Conservation (phyloP, 352 stramenopile genomes). For the Salisapilia sapeloensis region DNA sequence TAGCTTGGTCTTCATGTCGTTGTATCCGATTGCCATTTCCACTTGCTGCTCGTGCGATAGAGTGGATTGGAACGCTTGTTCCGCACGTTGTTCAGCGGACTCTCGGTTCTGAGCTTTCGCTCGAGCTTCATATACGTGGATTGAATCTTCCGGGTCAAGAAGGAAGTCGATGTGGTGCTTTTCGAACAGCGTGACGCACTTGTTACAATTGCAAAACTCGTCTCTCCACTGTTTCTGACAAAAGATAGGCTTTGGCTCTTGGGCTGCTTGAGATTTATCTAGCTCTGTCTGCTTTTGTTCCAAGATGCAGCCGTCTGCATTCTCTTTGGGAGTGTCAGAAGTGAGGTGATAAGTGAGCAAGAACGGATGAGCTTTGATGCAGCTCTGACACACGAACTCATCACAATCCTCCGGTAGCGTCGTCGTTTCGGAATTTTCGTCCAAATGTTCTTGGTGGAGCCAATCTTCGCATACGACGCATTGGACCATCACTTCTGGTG, state of each 20-base stretch:
- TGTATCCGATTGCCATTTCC: slow-evolving; percentile 55
- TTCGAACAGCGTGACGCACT: slow-evolving; percentile 29
- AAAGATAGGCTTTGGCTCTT: slow-evolving; percentile 20
- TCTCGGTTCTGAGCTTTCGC: slow-evolving; percentile 14
- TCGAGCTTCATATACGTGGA: slow-evolving; percentile 44
- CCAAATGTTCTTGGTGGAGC: slow-evolving; percentile 49
- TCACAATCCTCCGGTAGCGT: slow-evolving; percentile 23
- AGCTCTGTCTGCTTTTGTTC: slow-evolving; percentile 14
- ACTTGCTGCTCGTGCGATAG: slow-evolving; percentile 57
- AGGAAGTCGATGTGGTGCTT: slow-evolving; percentile 35
- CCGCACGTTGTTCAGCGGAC: slow-evolving; percentile 15
- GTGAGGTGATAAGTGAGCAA: slow-evolving; percentile 33
- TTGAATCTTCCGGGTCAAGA: slow-evolving; percentile 33
- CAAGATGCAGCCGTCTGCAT: slow-evolving; percentile 10
- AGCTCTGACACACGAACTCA: slow-evolving; percentile 44
- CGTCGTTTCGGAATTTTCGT: neutral
- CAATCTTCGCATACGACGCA: slow-evolving; percentile 67
- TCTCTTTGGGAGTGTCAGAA: neutral
- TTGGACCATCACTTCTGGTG: slow-evolving; percentile 50
- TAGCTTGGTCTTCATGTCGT: slow-evolving; percentile 51
- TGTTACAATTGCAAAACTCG: slow-evolving; percentile 28
- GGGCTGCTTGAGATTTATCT: slow-evolving; percentile 1
- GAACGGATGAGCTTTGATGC: slow-evolving; percentile 46
- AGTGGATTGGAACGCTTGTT: slow-evolving; percentile 29
- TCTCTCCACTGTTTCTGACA: slow-evolving; percentile 47